phyloP scores from a whole-genome alignment of 2,329 filamentous ascomycete genomes.

The Penicillium sp. region DNA sequence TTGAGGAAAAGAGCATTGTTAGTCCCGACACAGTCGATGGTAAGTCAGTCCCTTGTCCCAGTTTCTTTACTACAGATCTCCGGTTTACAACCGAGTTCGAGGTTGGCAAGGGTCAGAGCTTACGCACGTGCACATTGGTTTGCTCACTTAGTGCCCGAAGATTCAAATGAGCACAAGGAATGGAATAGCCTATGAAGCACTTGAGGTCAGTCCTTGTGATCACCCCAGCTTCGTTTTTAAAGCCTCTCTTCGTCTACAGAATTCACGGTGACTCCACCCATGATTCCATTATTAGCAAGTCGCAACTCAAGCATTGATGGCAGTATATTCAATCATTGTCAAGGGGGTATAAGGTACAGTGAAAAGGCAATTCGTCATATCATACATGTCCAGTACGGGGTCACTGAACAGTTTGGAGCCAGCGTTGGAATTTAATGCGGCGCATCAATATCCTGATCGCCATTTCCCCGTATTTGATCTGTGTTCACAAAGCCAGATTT shows the following conservation, averaged over 20 bases:
- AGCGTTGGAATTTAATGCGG: background rate
- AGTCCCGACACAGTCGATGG: too few species aligned
- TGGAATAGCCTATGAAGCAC: too few species aligned
- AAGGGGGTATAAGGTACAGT: slow-evolving; percentile 11
- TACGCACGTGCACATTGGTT: too few species aligned
- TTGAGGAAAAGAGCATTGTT: too few species aligned
- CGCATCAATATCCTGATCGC: background rate
- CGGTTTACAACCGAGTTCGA: too few species aligned
- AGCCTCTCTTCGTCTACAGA: background rate
- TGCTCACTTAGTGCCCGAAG: too few species aligned
- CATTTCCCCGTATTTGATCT: background rate
- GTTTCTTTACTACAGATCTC: too few species aligned
- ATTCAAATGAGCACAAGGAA: too few species aligned
- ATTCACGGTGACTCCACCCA: background rate
- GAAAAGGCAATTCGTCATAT: slow-evolving; percentile 8
- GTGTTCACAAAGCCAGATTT: slow-evolving; percentile 6
- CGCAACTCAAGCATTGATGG: background rate
- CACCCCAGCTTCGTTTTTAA: too few species aligned
- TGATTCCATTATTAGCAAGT: background rate
- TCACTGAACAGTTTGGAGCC: background rate
- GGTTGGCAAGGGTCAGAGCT: too few species aligned
- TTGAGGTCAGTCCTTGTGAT: too few species aligned
- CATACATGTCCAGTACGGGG: slow-evolving; percentile 6
- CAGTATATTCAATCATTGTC: slow-evolving; percentile 2
- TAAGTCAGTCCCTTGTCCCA: too few species aligned